Evolutionary conservation across 352 stramenopile species (phyloP).

Genomic region (Phytophthora pluvialis): DNA sequence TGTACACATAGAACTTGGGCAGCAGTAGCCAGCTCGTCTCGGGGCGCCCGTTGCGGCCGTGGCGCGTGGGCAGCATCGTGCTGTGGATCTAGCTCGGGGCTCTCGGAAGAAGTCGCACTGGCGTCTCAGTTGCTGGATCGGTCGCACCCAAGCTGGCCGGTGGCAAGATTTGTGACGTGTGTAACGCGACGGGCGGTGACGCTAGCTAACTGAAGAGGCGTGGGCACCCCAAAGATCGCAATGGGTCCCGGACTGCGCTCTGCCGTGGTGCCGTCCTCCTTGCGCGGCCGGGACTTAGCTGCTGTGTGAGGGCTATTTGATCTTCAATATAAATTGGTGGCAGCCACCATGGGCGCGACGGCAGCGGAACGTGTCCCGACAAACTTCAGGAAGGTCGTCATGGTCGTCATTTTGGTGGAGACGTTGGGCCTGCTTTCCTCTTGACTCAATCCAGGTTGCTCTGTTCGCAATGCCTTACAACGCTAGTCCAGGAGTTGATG

Average conservation of each 20-base stretch:
- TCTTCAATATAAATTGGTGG: neutral
- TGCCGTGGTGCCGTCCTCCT: too few species aligned
- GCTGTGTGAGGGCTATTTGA: neutral
- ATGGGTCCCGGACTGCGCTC: too few species aligned
- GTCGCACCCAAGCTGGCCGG: neutral
- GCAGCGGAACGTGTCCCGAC: neutral
- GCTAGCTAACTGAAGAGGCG: slow-evolving; percentile 13
- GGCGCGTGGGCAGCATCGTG: slow-evolving; percentile 45
- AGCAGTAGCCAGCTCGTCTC: slow-evolving; percentile 79
- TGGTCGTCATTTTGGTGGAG: slow-evolving; percentile 8
- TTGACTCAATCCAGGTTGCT: neutral
- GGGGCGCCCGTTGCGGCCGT: slow-evolving; percentile 41
- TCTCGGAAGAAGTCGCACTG: slow-evolving; percentile 30
- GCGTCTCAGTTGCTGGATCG: slow-evolving; percentile 2
- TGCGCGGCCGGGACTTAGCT: too few species aligned
- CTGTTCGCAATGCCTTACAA: neutral
- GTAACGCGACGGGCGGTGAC: slow-evolving; percentile 6
- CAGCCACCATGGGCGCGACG: too few species aligned
- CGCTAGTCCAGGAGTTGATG: neutral
- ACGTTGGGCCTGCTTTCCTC: neutral
- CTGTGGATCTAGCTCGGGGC: slow-evolving; percentile 3
- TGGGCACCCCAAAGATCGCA: slow-evolving; percentile 10
- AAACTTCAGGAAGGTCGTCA: slow-evolving; percentile 20
- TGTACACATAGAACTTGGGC: slow-evolving; percentile 73
- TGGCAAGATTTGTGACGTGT: slow-evolving; percentile 13